A percentile compares a stretch with the other conserved stretches of the same genome.
These are phyloP conservation scores for Sporisorium iseilematis-ciliati DNA, from an alignment of 1,284 basidiomycete species.

Conservation along the genomic window DNA sequence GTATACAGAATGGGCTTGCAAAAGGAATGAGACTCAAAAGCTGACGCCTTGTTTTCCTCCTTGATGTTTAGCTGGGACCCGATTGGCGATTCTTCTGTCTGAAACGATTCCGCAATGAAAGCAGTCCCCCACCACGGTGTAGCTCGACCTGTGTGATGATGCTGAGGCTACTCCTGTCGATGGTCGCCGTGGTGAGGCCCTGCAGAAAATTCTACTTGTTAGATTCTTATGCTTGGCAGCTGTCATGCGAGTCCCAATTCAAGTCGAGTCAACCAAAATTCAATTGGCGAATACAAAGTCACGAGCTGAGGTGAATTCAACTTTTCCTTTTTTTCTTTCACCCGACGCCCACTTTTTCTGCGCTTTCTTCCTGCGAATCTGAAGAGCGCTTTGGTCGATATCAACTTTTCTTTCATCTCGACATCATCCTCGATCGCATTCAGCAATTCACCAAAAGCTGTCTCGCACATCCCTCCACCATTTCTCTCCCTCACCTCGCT, in stretches of 20 bases:
- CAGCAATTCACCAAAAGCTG: background rate
- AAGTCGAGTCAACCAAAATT: no score
- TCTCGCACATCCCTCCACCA: slow-evolving; percentile 1
- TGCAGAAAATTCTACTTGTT: no score
- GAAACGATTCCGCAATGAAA: background rate
- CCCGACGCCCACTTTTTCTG: background rate
- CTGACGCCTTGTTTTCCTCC: background rate
- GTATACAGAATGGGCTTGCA: background rate
- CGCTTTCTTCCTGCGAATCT: background rate
- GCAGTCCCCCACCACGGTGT: background rate
- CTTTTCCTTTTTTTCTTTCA: background rate
- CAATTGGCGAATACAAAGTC: no score
- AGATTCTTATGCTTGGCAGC: no score
- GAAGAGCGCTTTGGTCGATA: background rate
- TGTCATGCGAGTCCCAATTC: no score
- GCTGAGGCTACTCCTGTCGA: no score
- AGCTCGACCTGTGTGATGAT: background rate
- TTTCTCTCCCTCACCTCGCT: background rate
- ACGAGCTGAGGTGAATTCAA: background rate
- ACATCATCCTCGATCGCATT: slow-evolving; percentile 4
- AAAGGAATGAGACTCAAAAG: background rate
- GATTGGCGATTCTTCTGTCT: slow-evolving; percentile 27
- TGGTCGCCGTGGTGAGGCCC: no score
- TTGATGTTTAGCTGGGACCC: slow-evolving; percentile 23
- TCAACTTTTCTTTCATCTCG: background rate